Evolutionary conservation across 176 grass and related monocot genomes (phyloP), one percentile per base, ranked within the genome.

Genomic region (barley (Hordeum vulgare)): DNA sequence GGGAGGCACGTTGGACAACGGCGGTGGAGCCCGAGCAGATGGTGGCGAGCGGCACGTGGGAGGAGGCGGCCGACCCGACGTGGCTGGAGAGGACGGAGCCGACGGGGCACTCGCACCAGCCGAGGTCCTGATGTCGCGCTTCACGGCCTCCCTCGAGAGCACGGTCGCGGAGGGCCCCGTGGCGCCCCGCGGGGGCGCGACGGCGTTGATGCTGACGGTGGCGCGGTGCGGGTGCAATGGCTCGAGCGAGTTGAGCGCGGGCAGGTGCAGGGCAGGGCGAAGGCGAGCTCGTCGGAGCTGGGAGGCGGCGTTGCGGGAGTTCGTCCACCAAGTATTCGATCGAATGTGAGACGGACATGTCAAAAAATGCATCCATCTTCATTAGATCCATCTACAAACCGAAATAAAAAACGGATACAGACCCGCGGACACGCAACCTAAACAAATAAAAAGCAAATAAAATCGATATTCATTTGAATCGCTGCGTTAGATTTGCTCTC

Each of bases 51-150:
- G 82, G 87, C 27, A 69, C 8, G 45, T n/a, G n/a, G 78, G 45
- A 7, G 26, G 66, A 3, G 17, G 40, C 29, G 2, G 20, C 66
- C 13, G 21, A 28, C 14, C 65, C 74, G 28, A 79, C 82, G 59
- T 78, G 57, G 69, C 91, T 10, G 35, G 84, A 82, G 71, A 89
- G 72, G 77, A 94, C 18, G 47, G 89, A 94, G 51, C 81, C 77
- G 53, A 91, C 58, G 76, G 92, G 89, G 72, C 92, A 91, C 60
- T 87, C 92, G 77, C 85, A 81, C 92, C 92, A 94, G 63, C 81
- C 86, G 45, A 94, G 61, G 49, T 76, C 80, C 72, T 91, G 80
- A 94, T 80, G 77, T 85, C 89, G 74, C 51, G 81, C 81, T 14
- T 74, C 15, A 31, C 78, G 58, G 85, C 84, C 67, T 89, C 83